Evolutionary conservation across 1,139 yeast genomes (phyloP), one percentile per base, ranked within the genome.

Genomic region (Blastobotrys serpentis): DNA sequence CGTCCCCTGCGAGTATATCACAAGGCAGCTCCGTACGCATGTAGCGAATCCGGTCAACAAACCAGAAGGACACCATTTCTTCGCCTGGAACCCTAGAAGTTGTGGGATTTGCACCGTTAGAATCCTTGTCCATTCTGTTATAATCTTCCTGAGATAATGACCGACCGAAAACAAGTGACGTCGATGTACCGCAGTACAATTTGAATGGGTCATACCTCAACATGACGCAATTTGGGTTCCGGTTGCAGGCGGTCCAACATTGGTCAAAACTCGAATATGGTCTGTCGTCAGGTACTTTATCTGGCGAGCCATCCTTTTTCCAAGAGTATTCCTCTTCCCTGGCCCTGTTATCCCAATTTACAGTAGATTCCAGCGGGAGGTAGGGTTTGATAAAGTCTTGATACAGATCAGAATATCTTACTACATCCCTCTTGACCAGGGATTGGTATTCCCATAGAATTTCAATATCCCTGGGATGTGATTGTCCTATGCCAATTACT

Each of bases 361-460:
- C 40, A 3, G 19, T 17, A 4, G 40, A 17, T n/a, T 36, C 23
- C 13, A 36, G 14, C 10, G 40, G 40, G 4, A 36, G 40, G 19
- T 18, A 36, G 30, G 71, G 70, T 43, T 60, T 56, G 37, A 62
- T 51, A 46, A 64, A 63, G 46, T 67, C 69, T 5, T 57, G 53
- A 50, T 67, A 67, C 1, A 64, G 48, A 32, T 67, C 68, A 21
- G 57, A 51, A 51, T 59, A 63, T 4, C 57, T 54, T 29, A 65
- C 22, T 6, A n/a, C 19, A 23, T 29, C 17, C 29, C n/a, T 29
- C 22, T 54, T 19, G 47, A 52, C 19, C 40, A 57, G 40, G 16
- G 44, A 40, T 42, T 66, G 68, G 53, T 67, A 67, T 46, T 66
- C 69, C 63, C 63, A 66, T 33, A 67, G 46, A 13, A 54, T 46